Percentiles rank a stretch among this genome's conserved stretches.
Evolutionary conservation across 352 stramenopile species (phyloP).

Genomic region (Achlya hypogyna): DNA sequence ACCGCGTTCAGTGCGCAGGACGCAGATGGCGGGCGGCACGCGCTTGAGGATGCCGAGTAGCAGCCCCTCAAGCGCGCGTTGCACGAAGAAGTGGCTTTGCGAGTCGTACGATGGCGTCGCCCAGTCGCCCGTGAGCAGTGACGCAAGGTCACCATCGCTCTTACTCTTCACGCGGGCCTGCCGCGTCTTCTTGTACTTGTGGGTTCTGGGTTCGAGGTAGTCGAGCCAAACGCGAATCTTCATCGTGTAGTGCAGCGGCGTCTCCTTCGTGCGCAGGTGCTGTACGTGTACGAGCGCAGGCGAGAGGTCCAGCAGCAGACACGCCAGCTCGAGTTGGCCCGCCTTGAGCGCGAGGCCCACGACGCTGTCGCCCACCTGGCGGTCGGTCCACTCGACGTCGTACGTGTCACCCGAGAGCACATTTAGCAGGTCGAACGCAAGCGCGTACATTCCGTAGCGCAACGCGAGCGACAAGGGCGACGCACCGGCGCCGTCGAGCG

Average conservation of each 20-base stretch:
- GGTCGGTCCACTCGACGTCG: slow-evolving; percentile 33
- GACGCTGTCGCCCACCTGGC: slow-evolving; percentile 36
- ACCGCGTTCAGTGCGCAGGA: neutral
- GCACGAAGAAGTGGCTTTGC: neutral
- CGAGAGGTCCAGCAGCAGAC: slow-evolving; percentile 38
- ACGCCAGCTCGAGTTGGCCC: slow-evolving; percentile 46
- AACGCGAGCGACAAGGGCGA: slow-evolving; percentile 42
- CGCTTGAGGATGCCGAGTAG: slow-evolving; percentile 13
- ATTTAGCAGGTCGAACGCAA: slow-evolving; percentile 26
- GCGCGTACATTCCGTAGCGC: slow-evolving; percentile 48
- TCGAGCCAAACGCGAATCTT: slow-evolving; percentile 38
- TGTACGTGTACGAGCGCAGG: slow-evolving; percentile 18
- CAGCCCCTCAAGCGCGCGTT: slow-evolving; percentile 13
- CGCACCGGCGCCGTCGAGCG: slow-evolving; percentile 30
- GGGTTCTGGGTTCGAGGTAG: slow-evolving; percentile 15
- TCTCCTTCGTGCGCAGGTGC: slow-evolving; percentile 25
- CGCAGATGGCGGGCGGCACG: neutral
- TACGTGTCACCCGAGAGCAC: neutral
- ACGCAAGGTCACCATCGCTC: slow-evolving; percentile 38
- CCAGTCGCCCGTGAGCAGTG: slow-evolving; percentile 20
- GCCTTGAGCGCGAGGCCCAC: slow-evolving; percentile 41
- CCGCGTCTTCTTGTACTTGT: slow-evolving; percentile 22
- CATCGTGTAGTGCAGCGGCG: slow-evolving; percentile 36
- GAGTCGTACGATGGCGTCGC: neutral
- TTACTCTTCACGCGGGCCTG: slow-evolving; percentile 33